Conservation (phyloP, 768 basidiomycete species). For the Neoboletus brunneissimus region DNA sequence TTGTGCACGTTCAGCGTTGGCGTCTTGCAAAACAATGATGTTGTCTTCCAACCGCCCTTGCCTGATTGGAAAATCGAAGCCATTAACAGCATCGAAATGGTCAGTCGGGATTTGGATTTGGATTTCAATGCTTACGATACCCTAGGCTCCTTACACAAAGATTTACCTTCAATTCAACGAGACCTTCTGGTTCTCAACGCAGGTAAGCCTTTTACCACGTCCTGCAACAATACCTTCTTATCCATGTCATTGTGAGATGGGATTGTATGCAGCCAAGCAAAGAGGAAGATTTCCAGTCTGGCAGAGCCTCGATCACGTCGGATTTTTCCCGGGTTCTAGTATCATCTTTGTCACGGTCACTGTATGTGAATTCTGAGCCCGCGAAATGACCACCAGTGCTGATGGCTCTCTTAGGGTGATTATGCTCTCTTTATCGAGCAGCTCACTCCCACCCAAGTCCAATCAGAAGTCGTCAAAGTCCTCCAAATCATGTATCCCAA, state of each 20-base stretch:
- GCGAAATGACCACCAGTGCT: neutral
- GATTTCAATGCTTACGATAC: neutral
- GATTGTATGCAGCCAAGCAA: conserved; percentile 53
- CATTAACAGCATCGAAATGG: conserved; percentile 61
- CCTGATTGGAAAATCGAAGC: conserved; percentile 66
- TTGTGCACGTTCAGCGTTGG: conserved; percentile 69
- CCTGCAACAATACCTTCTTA: neutral
- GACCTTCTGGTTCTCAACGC: conserved; percentile 57
- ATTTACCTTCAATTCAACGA: conserved; percentile 62
- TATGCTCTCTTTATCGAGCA: conserved; percentile 57
- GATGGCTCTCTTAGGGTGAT: conserved; percentile 44
- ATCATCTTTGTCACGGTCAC: conserved; percentile 36
- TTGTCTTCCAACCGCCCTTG: conserved; percentile 51
- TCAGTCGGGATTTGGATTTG: conserved; percentile 21
- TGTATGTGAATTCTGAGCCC: conserved; percentile 5
- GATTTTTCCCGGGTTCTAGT: conserved; percentile 59
- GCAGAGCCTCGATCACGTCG: conserved; percentile 58
- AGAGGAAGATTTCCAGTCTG: conserved; percentile 64
- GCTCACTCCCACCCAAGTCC: conserved; percentile 45
- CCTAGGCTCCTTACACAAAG: conserved; percentile 58
- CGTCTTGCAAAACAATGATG: conserved; percentile 63
- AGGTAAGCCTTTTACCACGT: conserved; percentile 24
- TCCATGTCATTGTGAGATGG: conserved; percentile 30
- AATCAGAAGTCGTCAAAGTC: conserved; percentile 52
- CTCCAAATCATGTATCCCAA: conserved; percentile 57